Percentiles rank a stretch among this genome's conserved stretches.
Conservation (phyloP, 768 basidiomycete species). For the Ramaria sp. region DNA sequence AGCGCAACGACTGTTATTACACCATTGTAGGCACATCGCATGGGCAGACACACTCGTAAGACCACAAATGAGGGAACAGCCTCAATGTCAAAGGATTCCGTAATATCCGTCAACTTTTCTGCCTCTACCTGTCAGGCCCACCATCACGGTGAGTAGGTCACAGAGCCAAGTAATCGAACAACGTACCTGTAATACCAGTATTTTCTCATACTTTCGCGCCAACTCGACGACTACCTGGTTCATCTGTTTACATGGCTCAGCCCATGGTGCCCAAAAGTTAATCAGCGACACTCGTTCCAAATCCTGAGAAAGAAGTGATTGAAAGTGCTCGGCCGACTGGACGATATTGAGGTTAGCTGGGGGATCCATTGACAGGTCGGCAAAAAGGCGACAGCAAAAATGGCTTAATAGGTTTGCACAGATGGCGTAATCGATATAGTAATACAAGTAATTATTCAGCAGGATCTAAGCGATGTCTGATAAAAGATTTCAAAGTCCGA, state of each 20-base stretch:
- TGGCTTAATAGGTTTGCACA: not conserved
- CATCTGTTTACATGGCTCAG: slow-evolving; percentile 84
- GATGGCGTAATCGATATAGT: not conserved
- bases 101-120: slow-evolving; percentile 68
- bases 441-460: not conserved
- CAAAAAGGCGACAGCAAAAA: slow-evolving; percentile 14
- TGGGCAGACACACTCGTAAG: slow-evolving; percentile 47
- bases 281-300: slow-evolving; percentile 74
- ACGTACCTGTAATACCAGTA: slow-evolving; percentile 64
- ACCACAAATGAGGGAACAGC: slow-evolving; percentile 80
- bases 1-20: not conserved
- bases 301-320: slow-evolving; percentile 61
- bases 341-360: slow-evolving; percentile 36
- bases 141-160: not conserved
- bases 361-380: slow-evolving; percentile 7
- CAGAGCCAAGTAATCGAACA: not conserved
- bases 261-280: slow-evolving; percentile 94
- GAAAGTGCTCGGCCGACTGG: slow-evolving; percentile 59
- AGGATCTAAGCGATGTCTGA: slow-evolving; percentile 4
- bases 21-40: not conserved
- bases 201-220: slow-evolving; percentile 52
- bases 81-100: slow-evolving; percentile 87
- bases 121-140: slow-evolving; percentile 64
- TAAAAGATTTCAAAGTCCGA: not conserved
- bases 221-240: slow-evolving; percentile 68